Base-by-base conservation (phyloP, 176 grass and related monocot genomes). In the Aegilops umbellulata region DNA sequence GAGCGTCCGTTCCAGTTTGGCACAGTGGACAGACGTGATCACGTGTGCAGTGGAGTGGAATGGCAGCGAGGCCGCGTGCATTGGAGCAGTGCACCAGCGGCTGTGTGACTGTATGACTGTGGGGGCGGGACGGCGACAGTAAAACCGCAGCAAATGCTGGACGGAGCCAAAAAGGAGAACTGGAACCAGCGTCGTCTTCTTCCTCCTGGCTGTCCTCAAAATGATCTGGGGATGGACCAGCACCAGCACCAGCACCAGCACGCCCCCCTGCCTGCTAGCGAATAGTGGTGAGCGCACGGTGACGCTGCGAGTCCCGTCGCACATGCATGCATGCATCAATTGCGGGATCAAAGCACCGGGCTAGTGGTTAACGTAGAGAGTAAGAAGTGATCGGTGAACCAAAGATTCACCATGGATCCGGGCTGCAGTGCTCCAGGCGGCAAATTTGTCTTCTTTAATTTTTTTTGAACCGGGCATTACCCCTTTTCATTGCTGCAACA, bases 41-140 rank as follows among this genome's bases (percentile, higher is more conserved):
- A 73, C 69, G 69, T 25, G 69, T 73, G 69, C 69, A 73, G 69
- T 73, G 36, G 22, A 41, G 39, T 72, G 69, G 49, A 53, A 53
- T 53, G 6, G 16, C 49, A 24, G 35, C 35, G 35, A 1, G 22
- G 69, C 69, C 69, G 69, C 38, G 36, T 1, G 53, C 53, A 22
- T n/a, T n/a, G n/a, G n/a, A n/a, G 9, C 69, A 42, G 36, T 11
- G 36, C 34, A 69, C 12, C 34, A 66, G 29, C 68, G 25, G 25
- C 72, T 51, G 71, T 10, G 46, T 73, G 20, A 73, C 68, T 71
- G 39, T 46, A 8, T 57, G 53, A 57, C 53, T 22, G 55, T 58
- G 55, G 6, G 55, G 72, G 10, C 0, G 19, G 68, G 68, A 49
- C 24, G 2, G 72, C 23, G 46, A 76, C 73, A 53, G 73, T 76